These are phyloP conservation scores for Brassica hybrid DNA, from an alignment of 441 rosid species.

Conservation along the genomic window DNA sequence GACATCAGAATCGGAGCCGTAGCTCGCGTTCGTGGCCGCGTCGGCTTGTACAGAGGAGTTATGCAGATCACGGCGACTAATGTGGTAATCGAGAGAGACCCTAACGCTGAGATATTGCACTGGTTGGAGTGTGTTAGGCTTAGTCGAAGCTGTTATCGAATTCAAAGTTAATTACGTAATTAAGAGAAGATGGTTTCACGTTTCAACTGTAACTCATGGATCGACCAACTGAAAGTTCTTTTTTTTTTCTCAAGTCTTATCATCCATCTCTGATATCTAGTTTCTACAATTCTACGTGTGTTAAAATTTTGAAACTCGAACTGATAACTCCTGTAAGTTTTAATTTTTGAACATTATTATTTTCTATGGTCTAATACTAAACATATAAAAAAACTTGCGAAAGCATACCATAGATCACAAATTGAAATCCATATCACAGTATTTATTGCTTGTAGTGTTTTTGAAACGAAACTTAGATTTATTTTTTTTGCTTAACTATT, in stretches of 20 bases:
- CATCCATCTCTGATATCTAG: background rate
- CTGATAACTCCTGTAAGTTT: no score
- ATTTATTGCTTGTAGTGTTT: background rate
- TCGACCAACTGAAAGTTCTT: background rate
- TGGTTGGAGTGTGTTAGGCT: slow-evolving; percentile 72
- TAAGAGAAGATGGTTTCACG: background rate
- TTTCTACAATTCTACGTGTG: no score
- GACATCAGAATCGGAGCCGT: slow-evolving; percentile 56
- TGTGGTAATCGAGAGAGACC: slow-evolving; percentile 73
- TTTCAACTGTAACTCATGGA: background rate
- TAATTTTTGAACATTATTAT: no score
- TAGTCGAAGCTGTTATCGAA: slow-evolving; percentile 50
- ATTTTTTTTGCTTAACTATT: background rate
- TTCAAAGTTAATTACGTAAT: slow-evolving; percentile 17
- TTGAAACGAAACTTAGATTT: background rate
- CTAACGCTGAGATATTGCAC: slow-evolving; percentile 75
- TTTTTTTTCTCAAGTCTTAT: background rate
- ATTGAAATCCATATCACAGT: background rate
- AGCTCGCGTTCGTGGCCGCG: slow-evolving; percentile 76
- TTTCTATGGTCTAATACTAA: no score
- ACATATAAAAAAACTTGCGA: no score
- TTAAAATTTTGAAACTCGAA: no score
- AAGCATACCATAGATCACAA: background rate
- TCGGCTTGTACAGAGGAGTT: slow-evolving; percentile 57
- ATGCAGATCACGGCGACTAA: slow-evolving; percentile 74